phyloP scores from a whole-genome alignment of 2,329 filamentous ascomycete genomes.

The Canariomyces notabilis region DNA sequence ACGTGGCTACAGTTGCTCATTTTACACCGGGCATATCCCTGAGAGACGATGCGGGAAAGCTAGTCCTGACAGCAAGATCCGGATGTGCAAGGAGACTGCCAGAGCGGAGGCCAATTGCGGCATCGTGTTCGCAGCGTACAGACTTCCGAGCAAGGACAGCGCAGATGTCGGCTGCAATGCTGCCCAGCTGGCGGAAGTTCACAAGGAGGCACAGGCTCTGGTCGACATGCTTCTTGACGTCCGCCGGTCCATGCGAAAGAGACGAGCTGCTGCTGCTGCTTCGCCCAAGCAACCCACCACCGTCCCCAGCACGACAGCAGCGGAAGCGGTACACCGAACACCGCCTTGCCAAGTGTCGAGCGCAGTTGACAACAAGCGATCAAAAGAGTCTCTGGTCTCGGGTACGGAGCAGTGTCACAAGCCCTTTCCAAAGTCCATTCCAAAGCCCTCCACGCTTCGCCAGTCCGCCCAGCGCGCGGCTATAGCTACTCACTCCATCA shows the following conservation, averaged over 20 bases:
- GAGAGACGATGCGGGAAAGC: neutral
- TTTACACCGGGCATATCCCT: slow-evolving; percentile 39
- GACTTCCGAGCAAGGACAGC: slow-evolving; percentile 40
- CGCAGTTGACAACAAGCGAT: too few relatives aligned
- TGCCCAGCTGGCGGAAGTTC: slow-evolving; percentile 42
- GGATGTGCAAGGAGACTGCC: slow-evolving; percentile 20
- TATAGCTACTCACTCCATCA: too few relatives aligned
- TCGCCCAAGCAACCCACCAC: too few relatives aligned
- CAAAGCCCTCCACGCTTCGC: too few relatives aligned
- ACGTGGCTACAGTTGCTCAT: slow-evolving; percentile 49
- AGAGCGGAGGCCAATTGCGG: slow-evolving; percentile 37
- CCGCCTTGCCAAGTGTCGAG: too few relatives aligned
- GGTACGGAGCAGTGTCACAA: too few relatives aligned
- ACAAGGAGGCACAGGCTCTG: slow-evolving; percentile 47
- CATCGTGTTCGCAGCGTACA: slow-evolving; percentile 53
- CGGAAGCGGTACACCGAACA: too few relatives aligned
- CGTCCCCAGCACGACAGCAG: too few relatives aligned
- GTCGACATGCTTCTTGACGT: slow-evolving; percentile 50
- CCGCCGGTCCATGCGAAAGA: slow-evolving; percentile 28
- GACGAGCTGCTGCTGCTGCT: neutral
- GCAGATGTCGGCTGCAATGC: slow-evolving; percentile 32
- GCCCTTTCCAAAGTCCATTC: too few relatives aligned
- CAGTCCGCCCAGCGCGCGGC: too few relatives aligned
- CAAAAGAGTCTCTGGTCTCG: too few relatives aligned
- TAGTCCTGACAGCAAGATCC: slow-evolving; percentile 6